Conservation (phyloP, 805 yeast species). For the Starmera caribaea region DNA sequence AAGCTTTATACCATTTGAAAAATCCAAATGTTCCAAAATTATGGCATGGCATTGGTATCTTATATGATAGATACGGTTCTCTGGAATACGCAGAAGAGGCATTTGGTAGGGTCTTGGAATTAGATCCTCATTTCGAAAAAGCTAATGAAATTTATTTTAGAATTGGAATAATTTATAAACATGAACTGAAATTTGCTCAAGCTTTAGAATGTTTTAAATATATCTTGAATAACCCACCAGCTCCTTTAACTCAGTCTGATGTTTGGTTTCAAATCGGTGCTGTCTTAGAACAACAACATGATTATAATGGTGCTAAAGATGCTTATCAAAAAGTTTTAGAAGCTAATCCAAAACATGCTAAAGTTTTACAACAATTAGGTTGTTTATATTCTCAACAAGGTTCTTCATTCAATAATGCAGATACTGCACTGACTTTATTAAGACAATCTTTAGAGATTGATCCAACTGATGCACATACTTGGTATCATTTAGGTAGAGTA, state of each 20-base stretch:
- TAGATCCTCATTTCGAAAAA: slow-evolving; percentile 94
- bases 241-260: slow-evolving; percentile 92
- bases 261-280: slow-evolving; percentile 98
- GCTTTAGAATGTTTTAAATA: slow-evolving; percentile 94
- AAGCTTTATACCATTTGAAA: slow-evolving; percentile 82
- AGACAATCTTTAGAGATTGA: slow-evolving; percentile 86
- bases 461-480: slow-evolving; percentile 85
- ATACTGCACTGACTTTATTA: slow-evolving; percentile 70
- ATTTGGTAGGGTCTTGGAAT: slow-evolving; percentile 87
- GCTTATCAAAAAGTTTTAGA: slow-evolving; percentile 90
- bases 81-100: slow-evolving; percentile 98
- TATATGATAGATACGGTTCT: slow-evolving; percentile 93
- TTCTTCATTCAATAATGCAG: slow-evolving; percentile 67
- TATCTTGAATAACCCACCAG: slow-evolving; percentile 84
- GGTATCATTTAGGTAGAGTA: slow-evolving; percentile 95
- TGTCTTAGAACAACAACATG: slow-evolving; percentile 88
- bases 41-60: slow-evolving; percentile 98
- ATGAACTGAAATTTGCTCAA: slow-evolving; percentile 77
- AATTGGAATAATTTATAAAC: slow-evolving; percentile 92
- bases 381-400: slow-evolving; percentile 79
- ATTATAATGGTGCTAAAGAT: slow-evolving; percentile 84
- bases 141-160: slow-evolving; percentile 95
- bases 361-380: slow-evolving; percentile 92
- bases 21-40: slow-evolving; percentile 93
- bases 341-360: slow-evolving; percentile 90